Percentiles rank a stretch among this genome's conserved stretches.
Conservation (phyloP, 2,329 filamentous ascomycete genomes). For the Colletotrichum sp. region DNA sequence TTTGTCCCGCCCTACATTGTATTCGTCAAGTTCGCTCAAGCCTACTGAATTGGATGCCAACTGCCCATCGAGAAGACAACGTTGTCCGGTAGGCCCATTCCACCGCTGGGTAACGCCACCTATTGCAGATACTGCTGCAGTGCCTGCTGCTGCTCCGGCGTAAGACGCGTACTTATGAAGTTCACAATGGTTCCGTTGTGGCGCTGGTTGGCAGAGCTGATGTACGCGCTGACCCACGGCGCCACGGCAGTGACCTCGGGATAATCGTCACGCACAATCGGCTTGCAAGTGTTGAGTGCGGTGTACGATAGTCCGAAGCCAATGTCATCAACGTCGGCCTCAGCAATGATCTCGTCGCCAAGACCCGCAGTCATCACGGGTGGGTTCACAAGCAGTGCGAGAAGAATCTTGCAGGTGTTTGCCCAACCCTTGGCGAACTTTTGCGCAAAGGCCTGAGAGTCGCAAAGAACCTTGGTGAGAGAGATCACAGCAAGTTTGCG, state of each 20-base stretch:
- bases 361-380: conserved; percentile 69
- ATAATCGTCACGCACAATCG: conserved; percentile 77
- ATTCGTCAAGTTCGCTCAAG: not conserved
- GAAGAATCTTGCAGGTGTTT: conserved; percentile 85
- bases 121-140: conserved; percentile 57
- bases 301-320: conserved; percentile 96
- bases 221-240: conserved; percentile 82
- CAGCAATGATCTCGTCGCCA: conserved; percentile 79
- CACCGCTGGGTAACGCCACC: conserved; percentile 14
- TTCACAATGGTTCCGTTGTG: conserved; percentile 72
- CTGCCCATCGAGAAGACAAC: conserved; percentile 5
- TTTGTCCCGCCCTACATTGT: not conserved
- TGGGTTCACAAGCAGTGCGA: conserved; percentile 89
- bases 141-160: conserved; percentile 61
- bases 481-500: conserved; percentile 94
- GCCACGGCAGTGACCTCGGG: conserved; percentile 82
- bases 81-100: conserved; percentile 2
- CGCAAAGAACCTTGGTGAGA: conserved; percentile 88
- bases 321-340: conserved; percentile 93
- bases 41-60: conserved; percentile 4
- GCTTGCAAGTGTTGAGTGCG: conserved; percentile 87
- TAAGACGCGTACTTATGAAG: conserved; percentile 76
- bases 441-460: conserved; percentile 82
- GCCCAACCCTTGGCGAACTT: conserved; percentile 90
- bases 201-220: conserved; percentile 78